Conservation (phyloP, 1,139 yeast genomes). For the Magnusiomyces clavatus region DNA sequence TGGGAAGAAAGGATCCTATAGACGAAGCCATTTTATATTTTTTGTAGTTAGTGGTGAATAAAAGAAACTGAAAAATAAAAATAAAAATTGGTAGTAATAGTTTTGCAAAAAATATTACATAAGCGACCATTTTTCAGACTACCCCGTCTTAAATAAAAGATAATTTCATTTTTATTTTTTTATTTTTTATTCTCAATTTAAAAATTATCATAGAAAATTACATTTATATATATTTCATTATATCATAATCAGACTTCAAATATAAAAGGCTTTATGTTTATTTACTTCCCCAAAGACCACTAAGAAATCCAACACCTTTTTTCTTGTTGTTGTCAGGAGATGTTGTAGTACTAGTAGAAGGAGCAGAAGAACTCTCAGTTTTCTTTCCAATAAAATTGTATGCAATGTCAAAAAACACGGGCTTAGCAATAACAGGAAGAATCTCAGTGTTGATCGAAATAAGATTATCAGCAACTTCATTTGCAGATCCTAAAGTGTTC, state of each 20-base stretch:
- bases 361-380: neutral
- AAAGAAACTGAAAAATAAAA: neutral
- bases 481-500: constrained; percentile 24
- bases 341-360: neutral
- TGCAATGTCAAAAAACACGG: constrained; percentile 85
- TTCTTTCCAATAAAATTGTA: constrained; percentile 62
- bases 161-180: too few relatives aligned
- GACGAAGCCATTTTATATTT: constrained; percentile 14
- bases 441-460: constrained; percentile 43
- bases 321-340: neutral
- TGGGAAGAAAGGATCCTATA: constrained; percentile 22
- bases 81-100: neutral
- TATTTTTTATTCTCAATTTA: neutral
- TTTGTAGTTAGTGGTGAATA: neutral
- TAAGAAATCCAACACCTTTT: neutral
- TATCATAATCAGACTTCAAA: too few relatives aligned
- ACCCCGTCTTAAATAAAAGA: too few relatives aligned
- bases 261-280: neutral
- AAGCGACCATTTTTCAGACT: too few relatives aligned
- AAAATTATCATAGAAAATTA: too few relatives aligned
- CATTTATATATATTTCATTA: too few relatives aligned
- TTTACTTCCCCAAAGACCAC: constrained; percentile 1
- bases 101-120: neutral
- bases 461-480: constrained; percentile 36
- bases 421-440: constrained; percentile 65